Base-by-base conservation (phyloP, 768 basidiomycete species). In the Russula compacta region DNA sequence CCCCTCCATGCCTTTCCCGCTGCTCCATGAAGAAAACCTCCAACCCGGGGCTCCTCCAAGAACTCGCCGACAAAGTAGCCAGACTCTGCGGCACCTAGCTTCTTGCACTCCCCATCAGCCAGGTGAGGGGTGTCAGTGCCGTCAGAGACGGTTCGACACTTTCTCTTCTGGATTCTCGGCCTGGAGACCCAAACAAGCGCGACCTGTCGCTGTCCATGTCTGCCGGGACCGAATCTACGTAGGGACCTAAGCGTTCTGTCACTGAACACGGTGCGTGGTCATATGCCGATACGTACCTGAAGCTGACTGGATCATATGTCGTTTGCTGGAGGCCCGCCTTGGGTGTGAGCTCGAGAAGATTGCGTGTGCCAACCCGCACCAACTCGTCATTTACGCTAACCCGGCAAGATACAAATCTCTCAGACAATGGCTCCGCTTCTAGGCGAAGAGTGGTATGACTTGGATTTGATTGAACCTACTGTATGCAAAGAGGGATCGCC, bases 311-410 rank as follows among this genome's bases (percentile, higher is more conserved):
- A 57, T 9, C 6, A 2, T 51, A 2, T 21, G 15, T 5, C 43
- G 61, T 69, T 3, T 51, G 19, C 17, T 14, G 35, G 82, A 80
- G 64, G 71, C 68, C 44, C 70, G 74, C 53, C 75, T 85, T 40
- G 74, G 78, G 15, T 69, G 70, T 44, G 79, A 81, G 49, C 79
- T 91, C 32, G 74, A 76, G 9, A 67, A 70, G 52, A 70, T 87
- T 36, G 75, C 79, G 10, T 68, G 74, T 7, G 66, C 74, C 6
- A 81, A 83, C 73, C 78, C 83, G 10, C 80, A 80, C 53, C 80
- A 88, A 69, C 78, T 92, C 61, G 77, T 89, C 66, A 74, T 92
- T 55, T 84, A 85, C 65, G 73, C 83, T 21, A n/a, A n/a, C n/a
- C n/a, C n/a, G n/a, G n/a, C n/a, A n/a, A n/a, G n/a, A n/a, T n/a